A percentile compares a stretch with the other conserved stretches of the same genome.
Evolutionary conservation across 805 yeast species (phyloP).

Genomic region (Yamadazyma olivae): DNA sequence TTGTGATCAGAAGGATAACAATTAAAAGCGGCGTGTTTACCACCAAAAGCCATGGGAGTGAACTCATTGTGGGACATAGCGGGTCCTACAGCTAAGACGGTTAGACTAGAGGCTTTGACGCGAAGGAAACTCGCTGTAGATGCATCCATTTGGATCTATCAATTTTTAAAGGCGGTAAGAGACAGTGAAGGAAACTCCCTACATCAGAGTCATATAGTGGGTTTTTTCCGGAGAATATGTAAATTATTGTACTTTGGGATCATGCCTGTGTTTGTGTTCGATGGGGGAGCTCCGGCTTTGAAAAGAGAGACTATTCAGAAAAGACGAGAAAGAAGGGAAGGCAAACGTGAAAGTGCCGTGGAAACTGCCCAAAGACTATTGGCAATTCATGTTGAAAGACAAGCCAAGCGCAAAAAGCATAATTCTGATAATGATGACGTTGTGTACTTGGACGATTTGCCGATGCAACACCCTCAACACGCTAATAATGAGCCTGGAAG

Average conservation of each 20-base stretch:
- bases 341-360: constrained; percentile 63
- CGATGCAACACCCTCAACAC: constrained; percentile 9
- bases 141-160: constrained; percentile 98
- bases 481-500: constrained; percentile 2
- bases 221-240: constrained; percentile 91
- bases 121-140: constrained; percentile 86
- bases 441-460: constrained; percentile 18
- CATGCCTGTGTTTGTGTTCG: constrained; percentile 87
- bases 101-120: constrained; percentile 77
- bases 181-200: constrained; percentile 78
- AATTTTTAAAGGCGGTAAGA: constrained; percentile 90
- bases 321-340: constrained; percentile 72
- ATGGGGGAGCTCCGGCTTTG: constrained; percentile 88
- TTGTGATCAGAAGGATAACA: too few species aligned
- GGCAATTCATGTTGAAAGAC: constrained; percentile 72
- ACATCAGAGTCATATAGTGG: constrained; percentile 84
- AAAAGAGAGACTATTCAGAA: constrained; percentile 74
- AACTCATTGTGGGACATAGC: constrained; percentile 90
- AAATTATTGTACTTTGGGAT: constrained; percentile 85
- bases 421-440: constrained; percentile 12
- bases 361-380: constrained; percentile 78
- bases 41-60: constrained; percentile 86
- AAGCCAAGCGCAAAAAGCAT: constrained; percentile 29
- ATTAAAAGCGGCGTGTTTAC: too few species aligned
- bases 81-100: constrained; percentile 88